Conservation (phyloP, 257 asterid species). For the Scutellaria minor region DNA sequence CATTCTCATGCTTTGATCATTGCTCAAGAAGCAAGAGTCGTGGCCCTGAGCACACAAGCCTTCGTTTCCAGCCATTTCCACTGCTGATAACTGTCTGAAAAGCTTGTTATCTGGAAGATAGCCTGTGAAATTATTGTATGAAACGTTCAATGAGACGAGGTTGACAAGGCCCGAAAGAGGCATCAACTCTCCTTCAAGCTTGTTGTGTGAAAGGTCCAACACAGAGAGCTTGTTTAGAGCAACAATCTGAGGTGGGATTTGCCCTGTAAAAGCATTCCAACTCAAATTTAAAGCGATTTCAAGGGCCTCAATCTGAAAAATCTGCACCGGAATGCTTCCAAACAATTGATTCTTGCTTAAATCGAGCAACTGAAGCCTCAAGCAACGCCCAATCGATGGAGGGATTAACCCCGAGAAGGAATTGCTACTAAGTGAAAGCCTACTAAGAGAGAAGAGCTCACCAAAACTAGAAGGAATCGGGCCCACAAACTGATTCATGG, state of each 20-base stretch:
- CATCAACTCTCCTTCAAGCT: conserved; percentile 68
- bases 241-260: conserved; percentile 64
- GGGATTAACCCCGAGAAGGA: conserved; percentile 68
- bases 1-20: conserved; percentile 38
- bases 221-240: conserved; percentile 64
- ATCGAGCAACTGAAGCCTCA: conserved; percentile 73
- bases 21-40: conserved; percentile 62
- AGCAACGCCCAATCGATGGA: conserved; percentile 53
- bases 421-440: conserved; percentile 60
- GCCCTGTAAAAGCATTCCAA: conserved; percentile 69
- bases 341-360: conserved; percentile 64
- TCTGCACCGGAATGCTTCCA: conserved; percentile 60
- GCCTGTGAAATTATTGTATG: conserved; percentile 76
- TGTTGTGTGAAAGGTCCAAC: conserved; percentile 73
- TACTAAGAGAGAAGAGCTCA: conserved; percentile 54
- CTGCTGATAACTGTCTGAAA: conserved; percentile 69
- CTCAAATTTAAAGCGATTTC: conserved; percentile 78
- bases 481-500: conserved; percentile 61
- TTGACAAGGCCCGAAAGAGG: conserved; percentile 65
- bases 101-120: conserved; percentile 75
- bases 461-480: conserved; percentile 62
- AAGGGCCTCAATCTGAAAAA: conserved; percentile 61
- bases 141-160: conserved; percentile 71
- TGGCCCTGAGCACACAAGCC: conserved; percentile 65
- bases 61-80: conserved; percentile 62